Evolutionary conservation across 495 filamentous ascomycete species (phyloP).

Genomic region (Penicillium riverlandense): DNA sequence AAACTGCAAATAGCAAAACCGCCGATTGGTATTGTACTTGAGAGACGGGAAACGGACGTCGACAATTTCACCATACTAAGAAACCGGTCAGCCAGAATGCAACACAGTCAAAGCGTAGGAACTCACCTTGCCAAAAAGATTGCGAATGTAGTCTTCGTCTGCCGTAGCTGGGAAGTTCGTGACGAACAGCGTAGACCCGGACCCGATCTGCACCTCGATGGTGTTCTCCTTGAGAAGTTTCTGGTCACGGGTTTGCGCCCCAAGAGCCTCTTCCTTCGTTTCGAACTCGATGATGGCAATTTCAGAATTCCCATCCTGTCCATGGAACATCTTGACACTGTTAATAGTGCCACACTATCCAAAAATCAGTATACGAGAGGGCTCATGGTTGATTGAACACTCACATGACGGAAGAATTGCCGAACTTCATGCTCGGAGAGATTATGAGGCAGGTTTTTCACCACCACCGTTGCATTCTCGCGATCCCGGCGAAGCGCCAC

Average conservation of each 20-base stretch:
- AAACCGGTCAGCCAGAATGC: conserved; percentile 12
- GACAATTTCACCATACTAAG: conserved; percentile 68
- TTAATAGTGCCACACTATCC: conserved; percentile 69
- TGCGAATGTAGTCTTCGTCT: conserved; percentile 71
- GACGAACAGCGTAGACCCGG: conserved; percentile 75
- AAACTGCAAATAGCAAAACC: conserved; percentile 94
- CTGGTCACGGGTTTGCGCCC: conserved; percentile 71
- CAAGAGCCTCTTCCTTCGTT: conserved; percentile 66
- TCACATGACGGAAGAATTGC: conserved; percentile 80
- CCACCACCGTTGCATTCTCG: conserved; percentile 79
- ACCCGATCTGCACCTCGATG: conserved; percentile 66
- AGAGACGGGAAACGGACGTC: conserved; percentile 86
- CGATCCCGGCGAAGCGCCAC: conserved; percentile 65
- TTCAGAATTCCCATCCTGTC: conserved; percentile 49
- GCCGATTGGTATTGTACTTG: conserved; percentile 76
- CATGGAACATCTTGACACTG: conserved; percentile 54
- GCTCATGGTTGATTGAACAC: conserved; percentile 8
- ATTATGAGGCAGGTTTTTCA: conserved; percentile 63
- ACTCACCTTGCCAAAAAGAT: conserved; percentile 60
- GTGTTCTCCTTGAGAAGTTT: conserved; percentile 64
- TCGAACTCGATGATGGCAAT: conserved; percentile 82
- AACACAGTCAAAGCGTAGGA: not conserved
- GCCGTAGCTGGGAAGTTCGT: conserved; percentile 85
- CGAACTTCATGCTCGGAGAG: conserved; percentile 65
- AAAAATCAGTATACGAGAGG: conserved; percentile 13